phyloP scores from a whole-genome alignment of 352 stramenopile species.

The Pythium periplocum region DNA sequence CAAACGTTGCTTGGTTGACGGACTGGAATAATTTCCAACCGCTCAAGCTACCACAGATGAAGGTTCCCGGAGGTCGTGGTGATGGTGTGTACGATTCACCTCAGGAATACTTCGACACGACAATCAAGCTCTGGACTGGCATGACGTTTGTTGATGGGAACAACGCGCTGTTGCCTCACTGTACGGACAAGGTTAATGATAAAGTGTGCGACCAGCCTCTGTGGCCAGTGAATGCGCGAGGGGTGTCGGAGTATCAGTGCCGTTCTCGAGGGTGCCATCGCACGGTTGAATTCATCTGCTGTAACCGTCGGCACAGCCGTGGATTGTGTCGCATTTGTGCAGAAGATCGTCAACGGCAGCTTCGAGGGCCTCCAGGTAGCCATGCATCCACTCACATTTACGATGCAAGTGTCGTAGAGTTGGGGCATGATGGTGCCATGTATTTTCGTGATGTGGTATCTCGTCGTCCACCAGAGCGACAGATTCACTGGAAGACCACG shows the following conservation, averaged over 20 bases:
- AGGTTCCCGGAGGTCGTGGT: conserved; percentile 33
- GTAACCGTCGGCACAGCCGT: conserved; percentile 40
- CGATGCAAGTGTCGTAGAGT: conserved; percentile 35
- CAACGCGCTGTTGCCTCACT: conserved; percentile 75
- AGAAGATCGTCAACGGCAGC: conserved; percentile 33
- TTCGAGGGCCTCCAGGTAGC: conserved; percentile 45
- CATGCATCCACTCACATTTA: conserved; percentile 82
- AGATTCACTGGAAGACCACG: conserved; percentile 80
- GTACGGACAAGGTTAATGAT: conserved; percentile 39
- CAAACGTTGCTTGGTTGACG: conserved; percentile 66
- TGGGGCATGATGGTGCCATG: conserved; percentile 62
- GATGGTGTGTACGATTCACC: conserved; percentile 66
- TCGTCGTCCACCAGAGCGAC: conserved; percentile 41
- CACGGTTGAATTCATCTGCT: conserved; percentile 55
- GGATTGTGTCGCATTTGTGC: conserved; percentile 65
- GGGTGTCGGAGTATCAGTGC: conserved; percentile 24
- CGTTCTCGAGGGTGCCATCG: conserved; percentile 44
- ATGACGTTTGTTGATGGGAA: conserved; percentile 88
- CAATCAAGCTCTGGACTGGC: conserved; percentile 72
- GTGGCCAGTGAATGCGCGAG: conserved; percentile 35
- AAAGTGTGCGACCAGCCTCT: conserved; percentile 66
- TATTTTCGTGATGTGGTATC: conserved; percentile 55
- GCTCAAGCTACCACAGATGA: conserved; percentile 61
- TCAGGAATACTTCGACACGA: conserved; percentile 75
- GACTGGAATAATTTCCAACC: conserved; percentile 73